A percentile compares a stretch with the other conserved stretches of the same genome.
Evolutionary conservation across 2,329 filamentous ascomycete species (phyloP).

Genomic region (Trichoderma harzianum): DNA sequence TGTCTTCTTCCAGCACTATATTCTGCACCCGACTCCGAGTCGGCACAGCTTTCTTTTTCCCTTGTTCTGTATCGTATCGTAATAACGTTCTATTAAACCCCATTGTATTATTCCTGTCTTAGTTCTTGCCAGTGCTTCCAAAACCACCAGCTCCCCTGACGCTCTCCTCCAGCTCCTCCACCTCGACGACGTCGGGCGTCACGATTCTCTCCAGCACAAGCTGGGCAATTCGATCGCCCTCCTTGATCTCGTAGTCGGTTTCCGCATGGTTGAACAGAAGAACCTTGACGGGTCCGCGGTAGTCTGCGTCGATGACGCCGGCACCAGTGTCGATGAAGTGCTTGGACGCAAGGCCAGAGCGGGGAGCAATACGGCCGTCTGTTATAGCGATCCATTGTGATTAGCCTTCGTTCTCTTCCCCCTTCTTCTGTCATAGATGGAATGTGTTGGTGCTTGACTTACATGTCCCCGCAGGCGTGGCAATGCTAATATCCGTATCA

Average conservation of each 20-base stretch:
- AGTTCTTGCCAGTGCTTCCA: constrained; percentile 69
- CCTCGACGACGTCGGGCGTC: constrained; percentile 88
- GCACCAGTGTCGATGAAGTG: constrained; percentile 95
- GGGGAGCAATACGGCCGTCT: constrained; percentile 88
- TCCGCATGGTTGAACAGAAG: constrained; percentile 92
- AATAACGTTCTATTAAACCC: neutral
- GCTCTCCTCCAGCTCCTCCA: constrained; percentile 83
- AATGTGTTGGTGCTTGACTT: constrained; percentile 33
- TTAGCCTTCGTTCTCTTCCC: neutral
- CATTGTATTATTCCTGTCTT: neutral
- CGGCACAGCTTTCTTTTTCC: neutral
- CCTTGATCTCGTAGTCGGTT: constrained; percentile 73
- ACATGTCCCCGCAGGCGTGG: constrained; percentile 88
- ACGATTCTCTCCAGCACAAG: constrained; percentile 91
- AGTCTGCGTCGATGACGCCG: constrained; percentile 96
- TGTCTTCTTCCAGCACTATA: neutral
- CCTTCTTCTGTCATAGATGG: neutral
- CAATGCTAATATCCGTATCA: constrained; percentile 87
- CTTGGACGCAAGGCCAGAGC: constrained; percentile 87
- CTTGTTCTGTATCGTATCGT: neutral
- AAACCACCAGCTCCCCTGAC: constrained; percentile 88
- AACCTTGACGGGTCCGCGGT: constrained; percentile 90
- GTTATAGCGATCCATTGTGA: neutral
- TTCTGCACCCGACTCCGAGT: neutral
- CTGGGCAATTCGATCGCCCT: constrained; percentile 90